These are phyloP conservation scores for Knoxdaviesia capensis DNA, from an alignment of 2,329 filamentous ascomycete species.

Conservation along the genomic window DNA sequence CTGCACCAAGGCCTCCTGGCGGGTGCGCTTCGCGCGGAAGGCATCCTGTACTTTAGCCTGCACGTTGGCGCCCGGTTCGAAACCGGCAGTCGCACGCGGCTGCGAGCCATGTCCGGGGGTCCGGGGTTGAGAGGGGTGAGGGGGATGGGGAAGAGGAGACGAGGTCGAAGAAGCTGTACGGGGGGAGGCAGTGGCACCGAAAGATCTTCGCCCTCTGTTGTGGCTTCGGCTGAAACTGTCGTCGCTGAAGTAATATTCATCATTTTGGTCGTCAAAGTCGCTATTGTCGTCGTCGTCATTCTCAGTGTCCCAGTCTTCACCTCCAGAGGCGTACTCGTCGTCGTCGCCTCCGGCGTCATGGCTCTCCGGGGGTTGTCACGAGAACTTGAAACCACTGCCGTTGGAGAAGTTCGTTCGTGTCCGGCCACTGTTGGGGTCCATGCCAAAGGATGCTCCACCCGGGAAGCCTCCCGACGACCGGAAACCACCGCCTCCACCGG, in stretches of 20 bases:
- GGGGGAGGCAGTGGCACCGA: no score
- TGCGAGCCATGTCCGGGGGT: no score
- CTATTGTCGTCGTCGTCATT: conserved; percentile 9
- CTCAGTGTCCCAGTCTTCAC: conserved; percentile 13
- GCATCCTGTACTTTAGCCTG: conserved; percentile 6
- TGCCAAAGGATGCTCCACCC: conserved; percentile 30
- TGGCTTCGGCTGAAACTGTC: no score
- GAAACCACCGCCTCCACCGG: conserved; percentile 23
- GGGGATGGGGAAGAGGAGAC: no score
- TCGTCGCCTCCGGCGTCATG: conserved; percentile 14
- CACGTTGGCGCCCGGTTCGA: no score
- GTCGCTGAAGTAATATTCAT: no score
- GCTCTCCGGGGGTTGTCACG: conserved; percentile 3
- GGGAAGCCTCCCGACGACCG: conserved; percentile 23
- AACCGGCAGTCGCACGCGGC: no score
- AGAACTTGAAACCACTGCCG: conserved; percentile 40
- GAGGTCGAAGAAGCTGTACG: no score
- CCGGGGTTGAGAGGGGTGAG: no score
- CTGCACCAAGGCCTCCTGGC: conserved; percentile 18
- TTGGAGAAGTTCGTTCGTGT: conserved; percentile 24
- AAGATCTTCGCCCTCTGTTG: no score
- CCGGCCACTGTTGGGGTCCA: conserved; percentile 16
- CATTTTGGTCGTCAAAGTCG: no score
- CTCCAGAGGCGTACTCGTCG: conserved; percentile 11
- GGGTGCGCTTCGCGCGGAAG: conserved; percentile 9